Percentiles rank a stretch among this genome's conserved stretches.
These are phyloP conservation scores for Cercospora janseana DNA, from an alignment of 2,329 filamentous ascomycete species.

Conservation along the genomic window DNA sequence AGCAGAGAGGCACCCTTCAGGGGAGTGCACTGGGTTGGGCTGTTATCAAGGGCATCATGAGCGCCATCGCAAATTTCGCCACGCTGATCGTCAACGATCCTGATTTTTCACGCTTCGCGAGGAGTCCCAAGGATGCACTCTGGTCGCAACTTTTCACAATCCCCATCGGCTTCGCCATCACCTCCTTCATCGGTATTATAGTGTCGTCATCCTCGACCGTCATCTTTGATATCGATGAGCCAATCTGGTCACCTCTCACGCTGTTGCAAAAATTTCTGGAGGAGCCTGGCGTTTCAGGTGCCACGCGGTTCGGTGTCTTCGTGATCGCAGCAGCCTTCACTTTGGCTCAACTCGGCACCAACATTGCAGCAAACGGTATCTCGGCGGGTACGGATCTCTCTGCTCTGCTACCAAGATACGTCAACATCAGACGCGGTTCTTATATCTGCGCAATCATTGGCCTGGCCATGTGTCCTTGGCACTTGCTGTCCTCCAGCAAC, in stretches of 20 bases:
- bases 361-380: constrained; percentile 41
- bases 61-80: constrained; percentile 52
- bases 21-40: constrained; percentile 76
- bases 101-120: constrained; percentile 47
- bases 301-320: constrained; percentile 43
- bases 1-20: constrained; percentile 60
- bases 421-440: constrained; percentile 45
- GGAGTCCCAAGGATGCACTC: constrained; percentile 41
- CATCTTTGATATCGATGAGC: constrained; percentile 41
- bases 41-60: constrained; percentile 83
- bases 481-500: constrained; percentile 58
- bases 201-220: constrained; percentile 45
- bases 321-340: constrained; percentile 40
- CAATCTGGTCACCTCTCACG: constrained; percentile 38
- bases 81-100: constrained; percentile 49
- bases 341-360: constrained; percentile 41
- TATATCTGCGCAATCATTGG: constrained; percentile 37
- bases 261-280: constrained; percentile 38
- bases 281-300: constrained; percentile 33
- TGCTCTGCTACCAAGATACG: constrained; percentile 49
- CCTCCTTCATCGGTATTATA: constrained; percentile 47
- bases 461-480: constrained; percentile 66
- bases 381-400: constrained; percentile 38
- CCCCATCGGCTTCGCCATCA: constrained; percentile 44
- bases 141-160: constrained; percentile 46